These are phyloP conservation scores for Geranium incanum DNA, from an alignment of 441 rosid species.

Conservation along the genomic window DNA sequence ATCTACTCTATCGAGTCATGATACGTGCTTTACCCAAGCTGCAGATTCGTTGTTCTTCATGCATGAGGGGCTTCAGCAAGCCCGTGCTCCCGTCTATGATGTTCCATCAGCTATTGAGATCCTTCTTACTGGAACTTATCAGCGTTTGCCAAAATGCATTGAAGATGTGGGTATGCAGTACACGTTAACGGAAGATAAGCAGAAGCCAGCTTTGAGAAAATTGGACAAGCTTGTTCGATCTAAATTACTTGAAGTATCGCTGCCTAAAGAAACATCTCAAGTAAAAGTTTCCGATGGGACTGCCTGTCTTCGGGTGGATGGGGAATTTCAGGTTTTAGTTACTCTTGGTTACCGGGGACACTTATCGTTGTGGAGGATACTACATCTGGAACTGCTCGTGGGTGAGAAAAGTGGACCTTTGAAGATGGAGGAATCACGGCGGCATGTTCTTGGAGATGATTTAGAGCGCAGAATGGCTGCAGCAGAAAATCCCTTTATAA, in stretches of 20 bases:
- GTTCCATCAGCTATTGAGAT: conserved; percentile 94
- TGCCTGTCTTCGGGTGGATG: conserved; percentile 63
- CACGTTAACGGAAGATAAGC: conserved; percentile 59
- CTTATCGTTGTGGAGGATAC: conserved; percentile 90
- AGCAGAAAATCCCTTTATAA: conserved; percentile 73
- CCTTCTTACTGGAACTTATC: conserved; percentile 81
- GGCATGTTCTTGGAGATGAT: conserved; percentile 90
- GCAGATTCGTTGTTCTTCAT: conserved; percentile 93
- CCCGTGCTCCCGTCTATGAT: conserved; percentile 95
- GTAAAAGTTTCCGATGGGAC: conserved; percentile 87
- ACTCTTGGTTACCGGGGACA: conserved; percentile 99
- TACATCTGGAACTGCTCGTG: conserved; percentile 92
- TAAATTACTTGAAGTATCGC: conserved; percentile 69
- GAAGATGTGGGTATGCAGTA: conserved; percentile 83
- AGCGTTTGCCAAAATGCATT: conserved; percentile 82
- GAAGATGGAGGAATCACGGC: conserved; percentile 61
- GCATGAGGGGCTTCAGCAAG: conserved; percentile 98
- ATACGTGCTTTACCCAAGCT: conserved; percentile 84
- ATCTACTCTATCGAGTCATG: conserved; percentile 87
- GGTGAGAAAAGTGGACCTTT: conserved; percentile 82
- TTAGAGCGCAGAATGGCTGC: conserved; percentile 93
- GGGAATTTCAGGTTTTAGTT: conserved; percentile 90
- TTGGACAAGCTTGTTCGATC: conserved; percentile 83
- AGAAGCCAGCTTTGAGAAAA: conserved; percentile 80
- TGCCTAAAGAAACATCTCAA: conserved; percentile 80